A percentile compares a stretch with the other conserved stretches of the same genome.
Evolutionary conservation across 345 rosid genomes (phyloP).

Genomic region (Toxicodendron radicans): DNA sequence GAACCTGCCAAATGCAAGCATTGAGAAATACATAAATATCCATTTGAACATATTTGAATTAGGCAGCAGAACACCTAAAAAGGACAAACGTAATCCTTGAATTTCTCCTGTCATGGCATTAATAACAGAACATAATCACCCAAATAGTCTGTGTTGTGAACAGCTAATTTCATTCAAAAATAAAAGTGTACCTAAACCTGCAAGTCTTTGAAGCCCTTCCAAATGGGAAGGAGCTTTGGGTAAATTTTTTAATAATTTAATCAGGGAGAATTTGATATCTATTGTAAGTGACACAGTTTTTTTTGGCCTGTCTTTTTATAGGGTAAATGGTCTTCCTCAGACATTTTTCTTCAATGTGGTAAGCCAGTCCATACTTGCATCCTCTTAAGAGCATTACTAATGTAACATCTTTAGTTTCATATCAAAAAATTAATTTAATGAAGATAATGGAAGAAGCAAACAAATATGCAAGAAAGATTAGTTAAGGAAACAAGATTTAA

Average conservation of each 20-base stretch:
- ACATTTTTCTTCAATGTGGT: too few relatives aligned
- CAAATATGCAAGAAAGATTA: background rate
- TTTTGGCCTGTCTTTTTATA: too few relatives aligned
- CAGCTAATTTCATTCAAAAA: background rate
- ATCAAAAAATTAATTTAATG: background rate
- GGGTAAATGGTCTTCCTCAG: too few relatives aligned
- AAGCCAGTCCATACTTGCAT: too few relatives aligned
- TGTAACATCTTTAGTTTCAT: too few relatives aligned
- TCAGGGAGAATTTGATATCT: too few relatives aligned
- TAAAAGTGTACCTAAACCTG: background rate
- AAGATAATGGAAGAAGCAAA: slow-evolving; percentile 1
- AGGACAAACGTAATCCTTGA: background rate
- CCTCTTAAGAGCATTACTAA: too few relatives aligned
- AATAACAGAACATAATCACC: background rate
- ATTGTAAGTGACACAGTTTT: too few relatives aligned
- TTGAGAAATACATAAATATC: slow-evolving; percentile 9
- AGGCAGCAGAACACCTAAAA: background rate
- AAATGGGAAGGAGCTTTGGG: background rate
- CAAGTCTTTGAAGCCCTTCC: slow-evolving; percentile 10
- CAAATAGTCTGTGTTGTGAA: background rate
- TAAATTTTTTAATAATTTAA: too few relatives aligned
- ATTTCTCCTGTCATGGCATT: background rate
- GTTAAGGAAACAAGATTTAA: background rate
- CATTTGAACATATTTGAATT: background rate
- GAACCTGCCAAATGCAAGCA: slow-evolving; percentile 59